Conservation (phyloP, 805 yeast species). For the Metschnikowia aberdeeniae region DNA sequence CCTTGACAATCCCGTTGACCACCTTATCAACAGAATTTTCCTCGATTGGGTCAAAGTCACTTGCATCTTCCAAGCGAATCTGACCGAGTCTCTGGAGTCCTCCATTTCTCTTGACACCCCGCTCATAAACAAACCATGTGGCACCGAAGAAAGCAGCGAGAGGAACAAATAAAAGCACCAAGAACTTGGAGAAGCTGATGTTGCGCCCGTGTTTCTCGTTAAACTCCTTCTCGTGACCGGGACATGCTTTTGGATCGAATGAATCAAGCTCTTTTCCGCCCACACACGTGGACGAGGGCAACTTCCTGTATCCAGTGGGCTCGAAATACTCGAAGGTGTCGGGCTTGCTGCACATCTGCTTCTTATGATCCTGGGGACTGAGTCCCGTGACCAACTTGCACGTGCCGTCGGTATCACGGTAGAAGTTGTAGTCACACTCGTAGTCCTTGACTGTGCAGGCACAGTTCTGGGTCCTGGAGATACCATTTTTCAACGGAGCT, state of each 20-base stretch:
- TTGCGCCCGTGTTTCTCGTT: constrained; percentile 49
- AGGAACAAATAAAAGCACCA: constrained; percentile 56
- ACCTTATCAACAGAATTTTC: constrained; percentile 56
- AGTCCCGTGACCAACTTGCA: constrained; percentile 80
- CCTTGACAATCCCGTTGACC: constrained; percentile 54
- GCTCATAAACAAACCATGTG: constrained; percentile 67
- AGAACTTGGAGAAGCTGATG: constrained; percentile 46
- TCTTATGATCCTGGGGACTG: constrained; percentile 56
- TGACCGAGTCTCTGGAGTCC: constrained; percentile 78
- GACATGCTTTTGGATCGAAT: constrained; percentile 69
- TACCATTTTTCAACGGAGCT: constrained; percentile 54
- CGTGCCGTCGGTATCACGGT: constrained; percentile 68
- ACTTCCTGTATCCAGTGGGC: constrained; percentile 88
- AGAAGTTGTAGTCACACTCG: constrained; percentile 91
- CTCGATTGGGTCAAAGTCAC: constrained; percentile 54
- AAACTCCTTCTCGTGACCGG: constrained; percentile 75
- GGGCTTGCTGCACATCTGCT: constrained; percentile 54
- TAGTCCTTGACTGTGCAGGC: constrained; percentile 80
- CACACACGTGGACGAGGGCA: constrained; percentile 80
- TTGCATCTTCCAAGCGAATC: constrained; percentile 72
- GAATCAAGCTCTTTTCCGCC: constrained; percentile 75
- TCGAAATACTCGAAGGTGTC: constrained; percentile 67
- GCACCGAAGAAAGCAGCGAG: constrained; percentile 50
- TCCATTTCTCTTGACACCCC: constrained; percentile 76
- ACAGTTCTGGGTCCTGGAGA: constrained; percentile 60